Base-by-base conservation (phyloP, 2,329 filamentous ascomycete species). In the Zarea fungicola region DNA sequence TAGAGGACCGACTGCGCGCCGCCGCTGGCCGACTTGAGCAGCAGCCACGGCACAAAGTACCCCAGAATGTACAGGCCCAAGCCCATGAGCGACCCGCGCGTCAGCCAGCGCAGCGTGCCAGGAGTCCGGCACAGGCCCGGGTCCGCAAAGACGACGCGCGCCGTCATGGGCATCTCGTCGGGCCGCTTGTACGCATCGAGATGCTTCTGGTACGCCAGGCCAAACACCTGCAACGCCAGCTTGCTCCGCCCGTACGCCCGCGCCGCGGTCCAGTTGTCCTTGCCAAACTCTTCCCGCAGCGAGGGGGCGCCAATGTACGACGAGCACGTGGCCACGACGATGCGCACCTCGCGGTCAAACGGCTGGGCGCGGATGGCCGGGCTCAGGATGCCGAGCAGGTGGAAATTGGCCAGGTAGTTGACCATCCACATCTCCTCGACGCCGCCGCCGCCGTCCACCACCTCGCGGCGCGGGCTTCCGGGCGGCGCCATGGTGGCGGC, bases 361-460 rank as follows among this genome's bases (percentile, higher is more conserved):
- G 93, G 93, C 67, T 99, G 93, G 1, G 87, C 89, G 56, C 89
- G 82, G 52, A 99, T 76, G 0, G 93, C 92, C 0, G 93, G 93
- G 58, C 86, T 93, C 29, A 99, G 75, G 25, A 99, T 95, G 55
- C 87, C 88, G 37, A 99, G 76, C 4, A 99, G 76, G 62, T 99
- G 95, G 70, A 96, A 97, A 66, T 96, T 97, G 54, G 90, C 86
- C 32, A 99, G 77, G 65, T 90, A 99, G 64, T 99, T 99, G 58
- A 97, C 76, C 70, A 90, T 89, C 91, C 91, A 97, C 52, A 87
- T 92, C 56, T 85, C 78, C 63, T 97, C 92, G 13, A 97, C 72
- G 1, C 89, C 90, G 61, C 96, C 90, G 61, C 96, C 90, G 6
- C 75, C 69, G 0, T n/a, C n/a, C n/a, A n/a, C n/a, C n/a, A 90